Percentiles rank a stretch among this genome's conserved stretches.
These are phyloP conservation scores for Collariella sp. DNA, from an alignment of 495 filamentous ascomycete species.

Conservation along the genomic window DNA sequence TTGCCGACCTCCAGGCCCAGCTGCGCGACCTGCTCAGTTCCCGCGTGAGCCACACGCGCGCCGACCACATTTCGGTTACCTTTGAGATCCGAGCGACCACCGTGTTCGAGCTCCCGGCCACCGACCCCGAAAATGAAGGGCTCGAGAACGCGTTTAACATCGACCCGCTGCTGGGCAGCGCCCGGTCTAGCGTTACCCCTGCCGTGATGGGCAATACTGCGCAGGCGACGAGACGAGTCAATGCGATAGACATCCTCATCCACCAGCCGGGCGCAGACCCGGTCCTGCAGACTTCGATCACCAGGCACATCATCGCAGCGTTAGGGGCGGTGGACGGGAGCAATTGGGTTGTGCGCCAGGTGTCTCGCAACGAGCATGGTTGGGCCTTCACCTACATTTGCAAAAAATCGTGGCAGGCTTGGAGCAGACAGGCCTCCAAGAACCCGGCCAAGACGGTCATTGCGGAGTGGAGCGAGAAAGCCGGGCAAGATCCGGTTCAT, in stretches of 20 bases:
- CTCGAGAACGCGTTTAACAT: conserved; percentile 21
- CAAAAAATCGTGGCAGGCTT: conserved; percentile 40
- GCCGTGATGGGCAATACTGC: conserved; percentile 1
- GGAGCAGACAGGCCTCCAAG: conserved; percentile 37
- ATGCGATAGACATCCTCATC: conserved; percentile 32
- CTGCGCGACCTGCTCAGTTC: conserved; percentile 28
- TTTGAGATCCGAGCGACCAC: conserved; percentile 32
- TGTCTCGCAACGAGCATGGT: conserved; percentile 33
- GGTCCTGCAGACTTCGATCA: conserved; percentile 32
- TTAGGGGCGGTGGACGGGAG: conserved; percentile 34
- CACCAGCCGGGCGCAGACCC: conserved; percentile 38
- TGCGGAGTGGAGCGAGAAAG: conserved; percentile 35
- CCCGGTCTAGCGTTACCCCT: conserved; percentile 8
- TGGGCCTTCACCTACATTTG: conserved; percentile 44
- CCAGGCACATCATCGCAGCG: conserved; percentile 33
- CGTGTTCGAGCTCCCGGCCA: conserved; percentile 28
- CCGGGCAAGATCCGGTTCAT: conserved; percentile 33
- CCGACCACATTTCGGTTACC: conserved; percentile 33
- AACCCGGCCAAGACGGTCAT: conserved; percentile 28
- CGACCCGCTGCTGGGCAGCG: conserved; percentile 23
- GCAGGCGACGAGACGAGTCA: conserved; percentile 16
- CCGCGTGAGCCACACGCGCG: conserved; percentile 32
- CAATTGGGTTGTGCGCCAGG: conserved; percentile 34
- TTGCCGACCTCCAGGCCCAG: conserved; percentile 33
- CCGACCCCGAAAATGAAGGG: conserved; percentile 26